Evolutionary conservation across 2,329 filamentous ascomycete species (phyloP), one percentile per base, ranked within the genome.

Genomic region (Macrophomina phaseolina): DNA sequence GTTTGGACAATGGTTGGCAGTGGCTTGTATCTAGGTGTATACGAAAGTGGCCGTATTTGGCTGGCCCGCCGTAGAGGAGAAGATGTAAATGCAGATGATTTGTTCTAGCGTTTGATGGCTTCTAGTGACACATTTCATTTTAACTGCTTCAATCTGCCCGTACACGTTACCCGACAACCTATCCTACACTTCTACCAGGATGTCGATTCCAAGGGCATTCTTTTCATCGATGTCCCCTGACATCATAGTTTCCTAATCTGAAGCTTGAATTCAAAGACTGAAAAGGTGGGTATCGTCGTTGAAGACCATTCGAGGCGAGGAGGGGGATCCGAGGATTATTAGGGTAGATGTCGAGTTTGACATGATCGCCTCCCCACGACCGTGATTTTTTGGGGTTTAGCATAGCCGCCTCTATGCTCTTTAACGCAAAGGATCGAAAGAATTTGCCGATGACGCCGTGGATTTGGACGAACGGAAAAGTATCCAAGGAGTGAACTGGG

Each of bases 1-100:
- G 86, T 86, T 1, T 97, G 93, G 93, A 95, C 93, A 14, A 90
- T 92, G 64, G 70, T 96, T 5, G 92, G 93, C 0, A 91, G 91
- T 75, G 93, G 93, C 3, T 80, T 97, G 66, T 97, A 97, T 82
- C 80, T 97, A 49, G 92, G 92, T 30, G 90, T 91, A 51, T 97
- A 97, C 79, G 93, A 97, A 77, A 89, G 89, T 70, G 90, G 91
- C 9, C 89, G 92, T 74, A 77, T 83, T 9, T 84, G 80, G 69
- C 68, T 85, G 46, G 82, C 82, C 2, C 73, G 73, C 7, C 72
- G 82, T 68, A 74, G 82, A 68, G 82, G 82, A 3, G 80, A 81
- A 36, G 48, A 66, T n/a, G 65, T 66, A 23, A 61, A 58, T 42
- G 55, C 45, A 61, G 65, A 66, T 2, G 65, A 66, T 56, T 62